These are phyloP conservation scores for Trichoderma breve DNA, from an alignment of 2,329 filamentous ascomycete genomes.

Conservation along the genomic window DNA sequence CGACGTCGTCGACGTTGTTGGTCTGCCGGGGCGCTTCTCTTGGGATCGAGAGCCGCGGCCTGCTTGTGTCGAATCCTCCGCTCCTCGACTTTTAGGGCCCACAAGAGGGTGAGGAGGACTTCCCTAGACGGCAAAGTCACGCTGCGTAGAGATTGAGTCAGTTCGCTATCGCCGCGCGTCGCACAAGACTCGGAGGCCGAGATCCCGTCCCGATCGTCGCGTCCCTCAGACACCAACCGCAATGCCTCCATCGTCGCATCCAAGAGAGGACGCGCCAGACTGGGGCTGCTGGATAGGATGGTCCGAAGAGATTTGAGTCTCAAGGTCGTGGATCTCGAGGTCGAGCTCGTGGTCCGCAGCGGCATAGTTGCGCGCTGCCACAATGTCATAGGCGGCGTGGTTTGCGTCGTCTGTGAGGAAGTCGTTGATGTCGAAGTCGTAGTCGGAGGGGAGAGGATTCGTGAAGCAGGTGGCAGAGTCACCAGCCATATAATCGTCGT, in stretches of 20 bases:
- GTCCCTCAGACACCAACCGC: constrained; percentile 66
- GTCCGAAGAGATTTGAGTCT: constrained; percentile 61
- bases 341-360: constrained; percentile 53
- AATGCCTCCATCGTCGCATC: constrained; percentile 73
- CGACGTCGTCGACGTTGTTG: background rate
- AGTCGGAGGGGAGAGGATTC: constrained; percentile 33
- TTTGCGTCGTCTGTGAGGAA: constrained; percentile 55
- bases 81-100: constrained; percentile 45
- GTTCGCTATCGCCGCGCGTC: constrained; percentile 39
- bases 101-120: constrained; percentile 48
- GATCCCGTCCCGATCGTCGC: constrained; percentile 46
- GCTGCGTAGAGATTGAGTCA: constrained; percentile 38
- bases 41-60: constrained; percentile 25
- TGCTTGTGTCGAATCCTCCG: constrained; percentile 33
- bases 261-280: constrained; percentile 68
- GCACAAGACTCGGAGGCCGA: constrained; percentile 33
- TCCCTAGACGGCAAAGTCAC: constrained; percentile 47
- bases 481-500: constrained; percentile 66
- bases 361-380: constrained; percentile 50
- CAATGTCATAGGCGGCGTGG: constrained; percentile 45
- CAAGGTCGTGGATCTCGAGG: constrained; percentile 55
- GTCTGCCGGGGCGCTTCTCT: constrained; percentile 28
- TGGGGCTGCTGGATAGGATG: constrained; percentile 71
- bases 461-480: constrained; percentile 52
- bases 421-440: constrained; percentile 53